Evolutionary conservation across 345 rosid genomes (phyloP).

Genomic region (Bruguiera sexangula): DNA sequence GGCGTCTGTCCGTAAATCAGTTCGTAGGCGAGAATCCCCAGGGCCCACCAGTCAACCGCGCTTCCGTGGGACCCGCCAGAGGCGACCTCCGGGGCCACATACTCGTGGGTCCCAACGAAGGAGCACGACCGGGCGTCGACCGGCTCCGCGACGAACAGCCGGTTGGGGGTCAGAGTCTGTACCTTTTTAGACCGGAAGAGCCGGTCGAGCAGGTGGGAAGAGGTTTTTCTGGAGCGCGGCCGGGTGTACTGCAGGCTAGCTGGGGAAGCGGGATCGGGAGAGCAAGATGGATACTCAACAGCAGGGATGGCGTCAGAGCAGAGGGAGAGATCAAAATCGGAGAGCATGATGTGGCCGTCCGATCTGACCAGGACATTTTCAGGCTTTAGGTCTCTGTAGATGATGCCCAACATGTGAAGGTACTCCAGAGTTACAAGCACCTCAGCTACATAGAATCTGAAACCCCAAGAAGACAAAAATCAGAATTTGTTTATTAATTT

Average conservation of each 20-base stretch:
- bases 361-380: conserved; percentile 86
- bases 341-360: conserved; percentile 98
- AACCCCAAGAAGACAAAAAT: neutral
- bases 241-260: conserved; percentile 17
- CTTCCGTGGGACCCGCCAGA: conserved; percentile 89
- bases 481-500: neutral
- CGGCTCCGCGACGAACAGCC: conserved; percentile 90
- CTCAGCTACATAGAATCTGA: conserved; percentile 91
- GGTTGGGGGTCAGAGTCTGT: conserved; percentile 43
- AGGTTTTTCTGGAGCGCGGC: conserved; percentile 22
- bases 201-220: conserved; percentile 50
- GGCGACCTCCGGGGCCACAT: conserved; percentile 90
- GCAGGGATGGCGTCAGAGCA: conserved; percentile 78
- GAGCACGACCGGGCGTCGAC: conserved; percentile 79
- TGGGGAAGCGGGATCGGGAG: conserved; percentile 39
- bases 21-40: conserved; percentile 82
- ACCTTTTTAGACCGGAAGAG: conserved; percentile 62
- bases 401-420: conserved; percentile 89
- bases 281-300: conserved; percentile 61
- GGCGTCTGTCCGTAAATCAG: conserved; percentile 82
- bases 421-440: conserved; percentile 90
- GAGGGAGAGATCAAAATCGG: conserved; percentile 87
- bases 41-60: conserved; percentile 98
- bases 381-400: conserved; percentile 95
- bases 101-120: conserved; percentile 96